Base-by-base conservation (phyloP, 257 asterid species). In the Primulina eburnea region DNA sequence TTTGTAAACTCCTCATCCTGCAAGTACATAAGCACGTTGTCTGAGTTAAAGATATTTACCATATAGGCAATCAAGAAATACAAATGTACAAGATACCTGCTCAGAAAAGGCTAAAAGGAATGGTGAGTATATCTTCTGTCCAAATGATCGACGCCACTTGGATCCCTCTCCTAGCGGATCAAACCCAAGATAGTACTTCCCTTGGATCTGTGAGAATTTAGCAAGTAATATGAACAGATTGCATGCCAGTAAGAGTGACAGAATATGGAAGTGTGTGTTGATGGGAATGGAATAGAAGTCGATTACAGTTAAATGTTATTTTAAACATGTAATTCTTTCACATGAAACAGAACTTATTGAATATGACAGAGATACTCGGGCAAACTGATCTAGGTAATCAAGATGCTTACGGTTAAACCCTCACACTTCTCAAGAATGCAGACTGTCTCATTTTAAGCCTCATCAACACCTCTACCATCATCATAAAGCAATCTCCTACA, bases 41-140 rank as follows among this genome's bases (percentile, higher is more conserved):
- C 24, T 34, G 32, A 68, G 75, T 30, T 21, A 60, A 75, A 75
- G 65, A 53, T 24, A 33, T 5, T 2, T 9, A 62, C 35, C 32
- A 65, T 62, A 40, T 37, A 1, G 33, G 32, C 24, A 7, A 61
- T 11, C 14, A 32, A 60, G 69, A 52, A 64, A 35, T 28, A 6
- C 1, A 62, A 64, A 67, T 58, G 18, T 68, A 66, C 68, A 67
- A 24, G 26, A 75, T 71, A 89, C 99, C 92, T 87, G 90, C 81
- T 89, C 95, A 6, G 88, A 58, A 79, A 94, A 94, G 71, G 99
- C 96, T 73, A 91, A 78, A 67, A 94, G 93, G 64, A 94, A 83
- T 1, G 99, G 99, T 5, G 99, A 94, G 82, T 94, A 91, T 70
- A 91, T 89, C 83, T 91, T 95, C 75, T 94, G 99, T 35, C 97